Evolutionary conservation across 2,329 filamentous ascomycete genomes (phyloP).

Genomic region (Sphaerostilbella broomeana): DNA sequence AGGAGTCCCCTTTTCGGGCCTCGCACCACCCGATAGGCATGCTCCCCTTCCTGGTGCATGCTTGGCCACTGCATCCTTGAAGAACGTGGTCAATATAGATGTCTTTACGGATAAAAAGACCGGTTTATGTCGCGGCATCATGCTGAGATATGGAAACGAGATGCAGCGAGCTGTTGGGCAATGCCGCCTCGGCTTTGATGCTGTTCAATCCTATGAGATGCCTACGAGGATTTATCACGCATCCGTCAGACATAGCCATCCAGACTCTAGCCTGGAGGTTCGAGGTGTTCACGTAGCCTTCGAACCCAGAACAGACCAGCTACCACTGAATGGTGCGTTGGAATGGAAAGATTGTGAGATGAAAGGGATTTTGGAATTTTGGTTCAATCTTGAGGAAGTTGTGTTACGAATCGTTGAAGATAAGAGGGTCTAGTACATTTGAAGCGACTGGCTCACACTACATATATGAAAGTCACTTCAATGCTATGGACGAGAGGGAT

Average conservation of each 20-base stretch:
- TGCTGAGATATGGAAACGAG: constrained; percentile 1
- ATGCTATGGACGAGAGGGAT: too few relatives aligned
- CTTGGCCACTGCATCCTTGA: constrained; percentile 1
- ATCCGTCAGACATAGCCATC: background rate
- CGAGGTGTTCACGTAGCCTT: background rate
- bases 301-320: background rate
- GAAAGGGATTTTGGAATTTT: constrained; percentile 1
- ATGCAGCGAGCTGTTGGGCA: constrained; percentile 1
- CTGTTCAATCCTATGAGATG: background rate
- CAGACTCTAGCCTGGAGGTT: background rate
- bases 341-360: background rate
- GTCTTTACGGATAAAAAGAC: background rate
- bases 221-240: background rate
- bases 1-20: background rate
- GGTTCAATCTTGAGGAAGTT: background rate
- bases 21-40: background rate
- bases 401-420: background rate
- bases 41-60: background rate
- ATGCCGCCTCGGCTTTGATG: constrained; percentile 1
- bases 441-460: too few relatives aligned
- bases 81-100: background rate
- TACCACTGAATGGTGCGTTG: background rate
- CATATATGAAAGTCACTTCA: too few relatives aligned
- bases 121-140: background rate
- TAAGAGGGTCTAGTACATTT: too few relatives aligned